Evolutionary conservation across 2,329 filamentous ascomycete genomes (phyloP).

Genomic region (Aspergillus chevalieri): DNA sequence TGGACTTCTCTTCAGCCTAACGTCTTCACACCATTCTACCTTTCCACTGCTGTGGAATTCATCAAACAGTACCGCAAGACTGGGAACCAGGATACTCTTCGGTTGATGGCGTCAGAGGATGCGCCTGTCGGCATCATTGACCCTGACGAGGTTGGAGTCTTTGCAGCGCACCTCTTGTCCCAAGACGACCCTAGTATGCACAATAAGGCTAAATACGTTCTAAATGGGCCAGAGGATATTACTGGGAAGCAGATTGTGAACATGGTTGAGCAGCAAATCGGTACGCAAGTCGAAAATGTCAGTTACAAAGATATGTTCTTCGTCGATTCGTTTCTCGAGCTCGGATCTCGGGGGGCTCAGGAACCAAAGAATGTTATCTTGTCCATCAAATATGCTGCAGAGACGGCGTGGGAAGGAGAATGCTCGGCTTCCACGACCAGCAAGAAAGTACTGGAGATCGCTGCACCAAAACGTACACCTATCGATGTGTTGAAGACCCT

Average conservation of each 20-base stretch:
- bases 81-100: constrained; percentile 25
- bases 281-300: constrained; percentile 21
- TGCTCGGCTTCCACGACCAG: constrained; percentile 18
- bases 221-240: constrained; percentile 38
- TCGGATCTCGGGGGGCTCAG: neutral
- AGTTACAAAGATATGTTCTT: constrained; percentile 26
- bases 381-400: constrained; percentile 19
- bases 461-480: constrained; percentile 23
- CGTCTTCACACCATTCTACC: constrained; percentile 17
- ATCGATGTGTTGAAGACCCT: constrained; percentile 15
- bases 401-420: constrained; percentile 28
- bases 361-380: constrained; percentile 24
- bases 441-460: constrained; percentile 24
- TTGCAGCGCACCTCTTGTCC: constrained; percentile 32
- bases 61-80: constrained; percentile 30
- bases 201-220: constrained; percentile 30
- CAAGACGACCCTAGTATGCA: constrained; percentile 24
- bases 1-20: constrained; percentile 41
- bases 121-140: constrained; percentile 27
- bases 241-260: constrained; percentile 30
- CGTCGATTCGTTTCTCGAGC: constrained; percentile 18
- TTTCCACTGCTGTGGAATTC: constrained; percentile 20
- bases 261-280: constrained; percentile 32
- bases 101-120: constrained; percentile 22
- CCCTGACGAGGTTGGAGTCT: constrained; percentile 27